Base-by-base conservation (phyloP, 345 rosid genomes). In the Cardamine resedifolia region DNA sequence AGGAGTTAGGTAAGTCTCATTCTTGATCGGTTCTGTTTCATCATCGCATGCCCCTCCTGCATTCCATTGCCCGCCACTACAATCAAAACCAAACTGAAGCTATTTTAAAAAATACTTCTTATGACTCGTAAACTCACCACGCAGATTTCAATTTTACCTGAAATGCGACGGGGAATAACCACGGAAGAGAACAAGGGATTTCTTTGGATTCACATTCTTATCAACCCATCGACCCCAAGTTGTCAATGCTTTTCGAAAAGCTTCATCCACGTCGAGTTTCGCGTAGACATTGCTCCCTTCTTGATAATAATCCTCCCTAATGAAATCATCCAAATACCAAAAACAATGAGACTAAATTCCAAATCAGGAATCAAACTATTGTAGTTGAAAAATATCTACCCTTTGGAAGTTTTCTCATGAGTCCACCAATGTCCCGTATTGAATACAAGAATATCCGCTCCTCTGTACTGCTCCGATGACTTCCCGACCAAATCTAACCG, bases 391-490 rank as follows among this genome's bases (percentile, higher is more conserved):
- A 15, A 9, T 19, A 11, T 3, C 14, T 74, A 95, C 99, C 99
- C 99, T 81, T 71, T 81, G 23, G 98, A 82, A 57, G 99, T 95
- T 77, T 95, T 95, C 7, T 95, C 98, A 66, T 95, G 99, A 77
- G 98, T 95, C 99, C 99, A 91, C 99, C 99, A 95, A 48, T 95
- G 99, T 21, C 99, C 99, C 0, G 99, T 95, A 57, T 95, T 95
- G 83, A 91, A 95, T 61, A 95, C 74, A 50, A 95, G 78, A 48
- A 91, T 75, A 65, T 95, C 94, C 1, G 97, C 98, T 33, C 53
- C 78, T 77, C 80, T 91, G 70, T 95, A 95, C 63, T 78, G 83
- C 64, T 85, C 84, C 0, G 92, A 86, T 1, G 94, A 86, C 79
- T 81, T 85, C 24, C 96, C 92, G 0, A 90, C 87, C 71, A 88